Percentiles rank a stretch among this genome's conserved stretches.
Evolutionary conservation across 352 stramenopile species (phyloP).

Genomic region (Thalassiosira hispida): DNA sequence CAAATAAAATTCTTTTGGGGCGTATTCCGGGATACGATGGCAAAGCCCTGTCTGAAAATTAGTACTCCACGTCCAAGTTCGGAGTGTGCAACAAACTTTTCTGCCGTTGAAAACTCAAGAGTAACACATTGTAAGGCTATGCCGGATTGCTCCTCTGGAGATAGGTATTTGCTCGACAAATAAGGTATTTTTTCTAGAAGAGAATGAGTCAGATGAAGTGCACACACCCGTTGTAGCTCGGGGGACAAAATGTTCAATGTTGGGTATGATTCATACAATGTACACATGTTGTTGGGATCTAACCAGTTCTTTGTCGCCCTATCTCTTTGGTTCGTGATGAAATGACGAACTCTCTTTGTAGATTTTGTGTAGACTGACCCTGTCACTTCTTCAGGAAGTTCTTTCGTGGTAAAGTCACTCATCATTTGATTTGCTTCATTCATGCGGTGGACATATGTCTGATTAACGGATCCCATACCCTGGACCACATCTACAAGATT

Average conservation of each 20-base stretch:
- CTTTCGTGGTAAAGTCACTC: conserved; percentile 37
- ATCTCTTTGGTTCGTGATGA: conserved; percentile 51
- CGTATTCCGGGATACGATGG: conserved; percentile 10
- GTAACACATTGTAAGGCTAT: conserved; percentile 49
- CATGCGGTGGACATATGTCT: conserved; percentile 42
- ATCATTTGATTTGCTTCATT: conserved; percentile 59
- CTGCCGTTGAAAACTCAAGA: conserved; percentile 60
- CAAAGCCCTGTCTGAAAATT: conserved; percentile 48
- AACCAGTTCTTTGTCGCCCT: conserved; percentile 25
- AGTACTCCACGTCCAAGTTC: conserved; percentile 53
- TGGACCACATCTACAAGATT: conserved; percentile 55
- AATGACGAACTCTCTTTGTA: conserved; percentile 35
- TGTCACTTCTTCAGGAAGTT: conserved; percentile 13
- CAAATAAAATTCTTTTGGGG: not conserved
- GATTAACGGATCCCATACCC: conserved; percentile 24
- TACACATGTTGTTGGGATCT: conserved; percentile 13
- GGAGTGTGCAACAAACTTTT: conserved; percentile 43
- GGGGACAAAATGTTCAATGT: conserved; percentile 44
- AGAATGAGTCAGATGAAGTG: conserved; percentile 42
- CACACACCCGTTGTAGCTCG: conserved; percentile 39
- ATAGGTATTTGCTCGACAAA: conserved; percentile 56
- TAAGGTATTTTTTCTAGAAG: conserved; percentile 60
- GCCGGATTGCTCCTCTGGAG: conserved; percentile 39
- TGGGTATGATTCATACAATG: conserved; percentile 48
- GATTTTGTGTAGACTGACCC: conserved; percentile 8